Percentiles rank a stretch among this genome's conserved stretches.
Evolutionary conservation across 306 rosid species (phyloP).

Genomic region (Quercus gilva): DNA sequence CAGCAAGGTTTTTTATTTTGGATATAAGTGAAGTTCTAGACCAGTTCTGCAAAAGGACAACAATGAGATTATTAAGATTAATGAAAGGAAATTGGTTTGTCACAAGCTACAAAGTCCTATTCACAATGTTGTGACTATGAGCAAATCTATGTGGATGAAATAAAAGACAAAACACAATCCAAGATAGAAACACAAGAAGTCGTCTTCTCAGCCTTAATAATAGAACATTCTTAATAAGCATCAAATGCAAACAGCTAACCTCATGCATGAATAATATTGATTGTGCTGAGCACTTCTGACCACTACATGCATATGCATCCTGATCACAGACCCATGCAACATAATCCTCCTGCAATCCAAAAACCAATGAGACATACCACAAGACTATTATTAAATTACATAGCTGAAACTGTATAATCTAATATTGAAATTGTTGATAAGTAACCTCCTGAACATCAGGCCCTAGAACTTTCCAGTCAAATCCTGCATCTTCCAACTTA

Average conservation of each 20-base stretch:
- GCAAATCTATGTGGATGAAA: neutral
- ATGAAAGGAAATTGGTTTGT: neutral
- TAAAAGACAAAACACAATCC: neutral
- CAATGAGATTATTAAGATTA: constrained; percentile 9
- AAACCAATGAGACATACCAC: constrained; percentile 16
- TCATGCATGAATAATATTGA: constrained; percentile 88
- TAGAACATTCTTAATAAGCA: neutral
- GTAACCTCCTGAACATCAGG: constrained; percentile 94
- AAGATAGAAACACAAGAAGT: neutral
- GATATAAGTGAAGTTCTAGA: constrained; percentile 63
- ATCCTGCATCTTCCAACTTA: constrained; percentile 97
- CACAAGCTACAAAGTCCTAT: neutral
- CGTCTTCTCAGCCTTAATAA: constrained; percentile 1
- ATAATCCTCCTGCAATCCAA: constrained; percentile 72
- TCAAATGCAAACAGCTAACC: constrained; percentile 48
- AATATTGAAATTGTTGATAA: constrained; percentile 5
- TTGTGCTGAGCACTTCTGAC: constrained; percentile 97
- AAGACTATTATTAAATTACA: constrained; percentile 16
- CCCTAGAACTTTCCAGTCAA: constrained; percentile 96
- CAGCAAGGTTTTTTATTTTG: constrained; percentile 77
- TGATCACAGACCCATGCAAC: constrained; percentile 97
- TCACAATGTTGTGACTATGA: neutral
- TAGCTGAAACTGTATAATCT: neutral
- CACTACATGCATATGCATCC: constrained; percentile 98
- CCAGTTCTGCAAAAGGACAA: constrained; percentile 68